Base-by-base conservation (phyloP, 768 basidiomycete species). In the Rhodotorula diobovata region DNA sequence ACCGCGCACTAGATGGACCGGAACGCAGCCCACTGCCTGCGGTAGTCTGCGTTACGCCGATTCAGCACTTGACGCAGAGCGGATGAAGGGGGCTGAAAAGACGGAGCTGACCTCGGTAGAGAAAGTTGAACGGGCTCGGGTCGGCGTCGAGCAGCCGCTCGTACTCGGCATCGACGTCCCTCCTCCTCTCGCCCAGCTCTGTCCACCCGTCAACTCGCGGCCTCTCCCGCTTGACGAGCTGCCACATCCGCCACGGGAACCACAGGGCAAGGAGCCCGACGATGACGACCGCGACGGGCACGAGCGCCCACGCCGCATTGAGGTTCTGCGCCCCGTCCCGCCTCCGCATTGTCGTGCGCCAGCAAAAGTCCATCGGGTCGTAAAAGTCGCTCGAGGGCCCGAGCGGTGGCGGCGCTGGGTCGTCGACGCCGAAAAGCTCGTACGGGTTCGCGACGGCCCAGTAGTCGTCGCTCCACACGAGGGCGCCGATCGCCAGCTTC, bases 391-490 rank as follows among this genome's bases (percentile, higher is more conserved):
- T 82, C 0, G 85, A 32, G 20, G 87, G 85, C 0, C 88, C 88
- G 25, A 89, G 79, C 4, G 86, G 84, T 2, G 83, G 77, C 1
- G 87, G 74, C 2, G 77, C 71, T 2, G 87, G 86, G 5, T 86
- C 84, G 35, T 80, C 82, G 3, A 83, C 77, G 3, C 86, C 86
- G 7, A 85, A 82, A 76, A 87, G 87, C 57, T 80, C 80, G 75
- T 89, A 89, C 8, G 88, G 88, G 77, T 89, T 89, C 1, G 85
- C 80, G 37, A 89, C 85, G 12, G 84, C 83, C 77, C 77, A 91
- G 30, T 89, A 84, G 80, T 90, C 90, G 58, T 86, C 83, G 0
- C 88, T 88, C 89, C 88, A 90, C 4, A 77, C 85, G 25, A 91
- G 81, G 41, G 89, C 89, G 74, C 89, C 89, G 28, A 91, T 81